Base-by-base conservation (phyloP, 371 early-diverging fungal genomes). In the Smittium mucronatum region DNA sequence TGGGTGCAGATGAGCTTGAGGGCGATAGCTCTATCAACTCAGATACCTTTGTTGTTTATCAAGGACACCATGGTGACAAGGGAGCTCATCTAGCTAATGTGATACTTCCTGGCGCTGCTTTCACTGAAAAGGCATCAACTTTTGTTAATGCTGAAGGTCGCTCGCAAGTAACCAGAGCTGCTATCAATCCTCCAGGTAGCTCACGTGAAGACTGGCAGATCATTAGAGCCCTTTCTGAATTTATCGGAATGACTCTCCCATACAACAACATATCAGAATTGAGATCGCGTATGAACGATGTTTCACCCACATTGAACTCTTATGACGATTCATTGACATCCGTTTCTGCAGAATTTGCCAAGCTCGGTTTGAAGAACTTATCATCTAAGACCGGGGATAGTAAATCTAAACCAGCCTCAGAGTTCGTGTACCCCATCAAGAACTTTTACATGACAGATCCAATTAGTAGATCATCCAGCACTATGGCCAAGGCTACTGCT, bases 171-270 rank as follows among this genome's bases (percentile, higher is more conserved):
- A 94, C 97, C 5, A 87, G 94, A 65, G 93, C 94, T 63, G 94
- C 96, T 28, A 94, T 96, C 31, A 85, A 89, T 65, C 88, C 93
- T 66, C 94, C 95, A 8, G 89, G 86, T 33, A 92, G 87, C 60
- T 92, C 96, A 25, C 93, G 96, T 71, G 97, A 95, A 74, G 97
- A 96, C 84, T 97, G 97, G 97, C 93, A 93, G 88, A 94, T 97
- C 70, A 83, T 97, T 70, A 90, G 97, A 69, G 97, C 97, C 8
- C 82, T 97, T 64, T 93, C 95, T 15, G 96, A 97, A 79, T 85
- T 93, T 25, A 82, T 87, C 31, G 95, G 94, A 2, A 80, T 84
- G 5, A 80, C 92, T 1, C 83, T 97, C 68, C 91, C 94, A 16
- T 97, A 97, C 76, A 93, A 95, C 70, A 90, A 92, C 71, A 78